Evolutionary conservation across 2,329 filamentous ascomycete species (phyloP).

Genomic region (Colletotrichum truncatum): DNA sequence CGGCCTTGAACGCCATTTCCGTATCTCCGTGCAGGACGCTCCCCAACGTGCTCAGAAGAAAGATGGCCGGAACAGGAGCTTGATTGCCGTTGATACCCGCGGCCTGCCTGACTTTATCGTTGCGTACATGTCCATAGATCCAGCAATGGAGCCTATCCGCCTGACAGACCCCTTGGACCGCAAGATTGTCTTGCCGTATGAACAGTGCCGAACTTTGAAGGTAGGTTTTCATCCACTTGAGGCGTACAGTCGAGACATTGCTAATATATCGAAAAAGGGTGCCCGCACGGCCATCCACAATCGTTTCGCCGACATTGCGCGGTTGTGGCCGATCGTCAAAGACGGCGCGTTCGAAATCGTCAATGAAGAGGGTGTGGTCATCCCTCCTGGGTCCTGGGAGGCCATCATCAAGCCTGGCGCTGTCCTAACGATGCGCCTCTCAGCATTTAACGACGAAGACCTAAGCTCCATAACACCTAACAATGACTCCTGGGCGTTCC

Average conservation of each 20-base stretch:
- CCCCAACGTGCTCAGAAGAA: constrained; percentile 9
- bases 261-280: constrained; percentile 5
- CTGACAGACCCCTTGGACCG: constrained; percentile 14
- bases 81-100: constrained; percentile 8
- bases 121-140: constrained; percentile 20
- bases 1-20: neutral
- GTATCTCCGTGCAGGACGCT: neutral
- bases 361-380: neutral
- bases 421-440: constrained; percentile 11
- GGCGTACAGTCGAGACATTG: no score
- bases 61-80: constrained; percentile 10
- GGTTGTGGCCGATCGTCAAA: constrained; percentile 12
- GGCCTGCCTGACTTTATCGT: neutral
- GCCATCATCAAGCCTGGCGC: constrained; percentile 21
- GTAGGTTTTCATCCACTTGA: neutral
- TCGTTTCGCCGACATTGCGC: constrained; percentile 7
- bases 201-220: constrained; percentile 12
- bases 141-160: constrained; percentile 6
- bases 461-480: neutral
- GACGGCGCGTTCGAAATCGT: constrained; percentile 19
- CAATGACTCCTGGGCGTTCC: neutral
- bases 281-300: constrained; percentile 5
- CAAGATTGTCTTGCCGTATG: constrained; percentile 11
- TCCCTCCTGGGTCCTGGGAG: constrained; percentile 15
- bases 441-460: constrained; percentile 18